These are phyloP conservation scores for Escovopsis weberi DNA, from an alignment of 2,329 filamentous ascomycete species.

Conservation along the genomic window DNA sequence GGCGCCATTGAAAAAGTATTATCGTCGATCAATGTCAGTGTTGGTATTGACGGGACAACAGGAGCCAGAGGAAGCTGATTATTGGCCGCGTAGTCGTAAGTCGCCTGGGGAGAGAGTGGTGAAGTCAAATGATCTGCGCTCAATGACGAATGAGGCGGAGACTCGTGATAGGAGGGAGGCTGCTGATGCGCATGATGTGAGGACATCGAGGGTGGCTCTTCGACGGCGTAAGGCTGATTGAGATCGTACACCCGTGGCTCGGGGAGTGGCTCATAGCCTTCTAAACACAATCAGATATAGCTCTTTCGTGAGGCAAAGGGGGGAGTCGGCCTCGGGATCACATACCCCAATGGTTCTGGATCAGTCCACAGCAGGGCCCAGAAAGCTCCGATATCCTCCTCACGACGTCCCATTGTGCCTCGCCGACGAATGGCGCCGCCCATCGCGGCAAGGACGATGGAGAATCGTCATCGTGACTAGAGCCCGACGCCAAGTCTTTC, in stretches of 20 bases:
- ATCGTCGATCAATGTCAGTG: too few species aligned
- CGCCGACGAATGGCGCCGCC: slow-evolving; percentile 9
- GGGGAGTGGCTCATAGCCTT: slow-evolving; percentile 22
- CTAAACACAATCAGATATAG: background rate
- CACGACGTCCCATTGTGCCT: slow-evolving; percentile 4
- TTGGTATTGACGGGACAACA: too few species aligned
- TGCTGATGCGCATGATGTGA: background rate
- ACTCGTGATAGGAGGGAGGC: background rate
- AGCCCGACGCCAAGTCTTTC: slow-evolving; percentile 13
- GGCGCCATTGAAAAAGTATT: background rate
- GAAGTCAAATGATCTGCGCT: background rate
- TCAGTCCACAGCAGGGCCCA: slow-evolving; percentile 19
- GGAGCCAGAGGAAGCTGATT: background rate
- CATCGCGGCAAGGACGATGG: slow-evolving; percentile 11
- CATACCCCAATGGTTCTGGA: slow-evolving; percentile 18
- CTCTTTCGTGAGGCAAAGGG: too few species aligned
- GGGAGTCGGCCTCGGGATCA: background rate
- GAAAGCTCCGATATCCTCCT: slow-evolving; percentile 16
- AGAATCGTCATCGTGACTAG: slow-evolving; percentile 9
- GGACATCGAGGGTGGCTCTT: slow-evolving; percentile 10
- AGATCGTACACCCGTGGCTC: slow-evolving; percentile 15
- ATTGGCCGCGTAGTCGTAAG: too few species aligned
- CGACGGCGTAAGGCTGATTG: slow-evolving; percentile 18
- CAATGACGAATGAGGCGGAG: background rate
- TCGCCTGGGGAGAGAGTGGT: background rate